phyloP scores from a whole-genome alignment of 2,329 filamentous ascomycete genomes.

The Pseudogymnoascus sp. region DNA sequence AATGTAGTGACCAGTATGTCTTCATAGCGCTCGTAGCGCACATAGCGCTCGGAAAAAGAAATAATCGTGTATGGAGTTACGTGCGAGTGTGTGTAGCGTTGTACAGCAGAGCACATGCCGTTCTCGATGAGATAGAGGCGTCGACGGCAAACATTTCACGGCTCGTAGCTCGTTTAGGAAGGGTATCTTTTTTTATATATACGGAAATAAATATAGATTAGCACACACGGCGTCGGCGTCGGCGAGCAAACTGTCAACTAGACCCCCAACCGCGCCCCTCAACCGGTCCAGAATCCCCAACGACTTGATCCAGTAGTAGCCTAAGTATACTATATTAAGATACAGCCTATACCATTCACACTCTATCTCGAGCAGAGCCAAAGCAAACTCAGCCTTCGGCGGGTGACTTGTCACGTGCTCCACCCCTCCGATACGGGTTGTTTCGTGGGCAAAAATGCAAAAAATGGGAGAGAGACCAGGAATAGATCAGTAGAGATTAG shows the following conservation, averaged over 20 bases:
- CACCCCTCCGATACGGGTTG: not conserved
- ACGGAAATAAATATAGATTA: not conserved
- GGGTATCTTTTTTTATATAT: not conserved
- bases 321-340: not conserved
- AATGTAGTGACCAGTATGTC: not conserved
- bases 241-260: not conserved
- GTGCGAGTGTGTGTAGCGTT: not conserved
- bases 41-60: not conserved
- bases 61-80: not conserved
- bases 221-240: not conserved
- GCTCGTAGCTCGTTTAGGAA: not conserved
- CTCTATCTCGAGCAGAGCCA: not conserved
- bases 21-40: not conserved
- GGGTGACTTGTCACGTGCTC: not conserved
- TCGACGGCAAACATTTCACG: not conserved
- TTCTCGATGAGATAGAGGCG: not conserved
- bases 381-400: not conserved
- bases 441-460: too few species aligned
- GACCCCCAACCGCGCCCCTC: not conserved
- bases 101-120: not conserved
- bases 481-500: conserved; percentile 1
- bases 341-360: not conserved
- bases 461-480: not conserved
- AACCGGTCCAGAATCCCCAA: not conserved
- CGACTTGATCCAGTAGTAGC: not conserved